These are phyloP conservation scores for Lecanosticta acicola DNA, from an alignment of 2,329 filamentous ascomycete genomes.

Conservation along the genomic window DNA sequence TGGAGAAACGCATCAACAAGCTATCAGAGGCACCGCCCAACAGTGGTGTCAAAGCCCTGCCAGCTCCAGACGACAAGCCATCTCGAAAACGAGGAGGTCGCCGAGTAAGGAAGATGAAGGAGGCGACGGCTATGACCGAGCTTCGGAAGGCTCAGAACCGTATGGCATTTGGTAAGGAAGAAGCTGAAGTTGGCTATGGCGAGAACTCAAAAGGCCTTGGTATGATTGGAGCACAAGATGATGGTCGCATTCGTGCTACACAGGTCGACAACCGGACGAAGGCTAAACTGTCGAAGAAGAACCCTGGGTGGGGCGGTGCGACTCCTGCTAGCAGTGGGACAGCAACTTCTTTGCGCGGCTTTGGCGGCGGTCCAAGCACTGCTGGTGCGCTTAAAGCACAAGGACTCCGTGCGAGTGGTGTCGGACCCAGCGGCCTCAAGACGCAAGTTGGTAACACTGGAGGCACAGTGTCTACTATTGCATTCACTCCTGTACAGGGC, in stretches of 20 bases:
- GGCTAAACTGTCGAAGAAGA: constrained; percentile 89
- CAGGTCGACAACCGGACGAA: constrained; percentile 91
- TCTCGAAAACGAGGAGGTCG: constrained; percentile 86
- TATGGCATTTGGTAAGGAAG: constrained; percentile 92
- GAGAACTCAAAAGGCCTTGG: constrained; percentile 83
- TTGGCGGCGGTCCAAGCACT: constrained; percentile 60
- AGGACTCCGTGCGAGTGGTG: constrained; percentile 74
- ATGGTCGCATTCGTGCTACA: constrained; percentile 78
- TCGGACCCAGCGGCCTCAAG: constrained; percentile 48
- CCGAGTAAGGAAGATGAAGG: constrained; percentile 88
- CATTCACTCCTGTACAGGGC: constrained; percentile 91
- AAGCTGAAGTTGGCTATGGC: constrained; percentile 87
- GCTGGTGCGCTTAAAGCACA: constrained; percentile 68
- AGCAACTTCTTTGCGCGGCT: constrained; percentile 74
- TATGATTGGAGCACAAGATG: constrained; percentile 87
- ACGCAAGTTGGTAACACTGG: constrained; percentile 41
- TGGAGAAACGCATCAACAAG: constrained; percentile 82
- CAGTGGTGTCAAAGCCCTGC: constrained; percentile 78
- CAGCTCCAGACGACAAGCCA: constrained; percentile 92
- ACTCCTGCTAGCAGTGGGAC: constrained; percentile 56
- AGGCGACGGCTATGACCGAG: constrained; percentile 94
- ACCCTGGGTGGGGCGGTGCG: constrained; percentile 82
- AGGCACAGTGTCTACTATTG: constrained; percentile 65
- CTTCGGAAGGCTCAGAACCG: constrained; percentile 93
- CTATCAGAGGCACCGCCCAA: constrained; percentile 87